Evolutionary conservation across 257 asterid species (phyloP).

Genomic region (Salvia splendens): DNA sequence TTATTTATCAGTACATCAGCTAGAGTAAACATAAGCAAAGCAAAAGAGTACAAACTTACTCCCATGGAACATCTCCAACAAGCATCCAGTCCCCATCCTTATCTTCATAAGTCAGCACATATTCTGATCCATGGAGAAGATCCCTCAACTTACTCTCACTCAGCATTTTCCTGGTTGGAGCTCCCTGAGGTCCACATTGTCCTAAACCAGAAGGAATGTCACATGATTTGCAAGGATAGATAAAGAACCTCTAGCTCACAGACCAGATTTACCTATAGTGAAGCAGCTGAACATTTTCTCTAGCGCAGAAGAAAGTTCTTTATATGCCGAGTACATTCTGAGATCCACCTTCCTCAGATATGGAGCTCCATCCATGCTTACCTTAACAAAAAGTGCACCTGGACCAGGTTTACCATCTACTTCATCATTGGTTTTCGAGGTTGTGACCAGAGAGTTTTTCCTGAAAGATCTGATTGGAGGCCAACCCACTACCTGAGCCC

Average conservation of each 20-base stretch:
- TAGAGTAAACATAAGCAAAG: background rate
- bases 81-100: conserved; percentile 46
- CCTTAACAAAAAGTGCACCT: conserved; percentile 76
- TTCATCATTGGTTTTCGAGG: conserved; percentile 71
- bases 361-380: conserved; percentile 96
- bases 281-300: conserved; percentile 93
- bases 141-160: conserved; percentile 67
- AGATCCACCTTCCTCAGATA: conserved; percentile 91
- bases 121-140: conserved; percentile 66
- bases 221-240: background rate
- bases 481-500: conserved; percentile 96
- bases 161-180: conserved; percentile 48
- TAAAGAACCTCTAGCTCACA: background rate
- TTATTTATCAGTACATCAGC: background rate
- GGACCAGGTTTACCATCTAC: conserved; percentile 75
- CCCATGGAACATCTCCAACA: conserved; percentile 41
- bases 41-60: conserved; percentile 20
- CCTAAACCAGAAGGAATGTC: conserved; percentile 37
- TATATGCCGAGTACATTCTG: conserved; percentile 61
- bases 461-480: conserved; percentile 85
- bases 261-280: conserved; percentile 44
- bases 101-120: conserved; percentile 38
- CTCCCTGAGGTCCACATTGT: conserved; percentile 65
- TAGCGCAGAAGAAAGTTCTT: conserved; percentile 77
- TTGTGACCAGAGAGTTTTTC: conserved; percentile 66